Conservation (phyloP, 345 rosid species). For the Limnanthes douglasii region DNA sequence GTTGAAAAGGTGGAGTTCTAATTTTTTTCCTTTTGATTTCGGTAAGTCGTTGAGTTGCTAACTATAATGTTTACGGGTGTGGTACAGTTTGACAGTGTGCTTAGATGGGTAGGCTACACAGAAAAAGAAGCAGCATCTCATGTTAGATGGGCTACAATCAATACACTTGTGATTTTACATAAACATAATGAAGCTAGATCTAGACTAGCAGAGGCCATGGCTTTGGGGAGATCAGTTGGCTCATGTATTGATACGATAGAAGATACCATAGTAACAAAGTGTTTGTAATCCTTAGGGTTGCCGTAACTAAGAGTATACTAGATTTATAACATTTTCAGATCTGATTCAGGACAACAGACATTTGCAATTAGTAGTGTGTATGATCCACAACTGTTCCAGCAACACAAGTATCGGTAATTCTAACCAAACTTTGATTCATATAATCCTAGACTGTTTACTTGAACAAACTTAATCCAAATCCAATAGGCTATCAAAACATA, state of each 20-base stretch:
- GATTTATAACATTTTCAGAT: too few relatives aligned
- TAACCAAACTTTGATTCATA: too few relatives aligned
- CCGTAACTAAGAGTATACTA: too few relatives aligned
- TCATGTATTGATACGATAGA: constrained; percentile 30
- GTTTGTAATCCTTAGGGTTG: too few relatives aligned
- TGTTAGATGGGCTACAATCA: constrained; percentile 31
- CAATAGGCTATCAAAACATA: too few relatives aligned
- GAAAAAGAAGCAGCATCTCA: constrained; percentile 16
- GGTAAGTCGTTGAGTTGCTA: not conserved
- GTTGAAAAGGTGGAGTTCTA: constrained; percentile 22
- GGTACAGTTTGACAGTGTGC: constrained; percentile 23
- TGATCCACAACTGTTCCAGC: too few relatives aligned
- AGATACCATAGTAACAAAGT: too few relatives aligned
- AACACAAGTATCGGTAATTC: too few relatives aligned
- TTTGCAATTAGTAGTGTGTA: too few relatives aligned
- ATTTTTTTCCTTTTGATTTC: not conserved
- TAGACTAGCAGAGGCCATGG: constrained; percentile 27
- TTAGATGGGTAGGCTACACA: constrained; percentile 21
- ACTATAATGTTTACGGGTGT: not conserved
- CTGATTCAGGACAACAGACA: too few relatives aligned
- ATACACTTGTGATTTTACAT: constrained; percentile 17
- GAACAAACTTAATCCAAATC: too few relatives aligned
- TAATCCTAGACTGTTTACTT: too few relatives aligned
- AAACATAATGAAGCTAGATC: constrained; percentile 12
- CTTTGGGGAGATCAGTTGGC: constrained; percentile 22